These are phyloP conservation scores for Hanseniaspora valbyensis DNA, from an alignment of 805 yeast species.

Conservation along the genomic window DNA sequence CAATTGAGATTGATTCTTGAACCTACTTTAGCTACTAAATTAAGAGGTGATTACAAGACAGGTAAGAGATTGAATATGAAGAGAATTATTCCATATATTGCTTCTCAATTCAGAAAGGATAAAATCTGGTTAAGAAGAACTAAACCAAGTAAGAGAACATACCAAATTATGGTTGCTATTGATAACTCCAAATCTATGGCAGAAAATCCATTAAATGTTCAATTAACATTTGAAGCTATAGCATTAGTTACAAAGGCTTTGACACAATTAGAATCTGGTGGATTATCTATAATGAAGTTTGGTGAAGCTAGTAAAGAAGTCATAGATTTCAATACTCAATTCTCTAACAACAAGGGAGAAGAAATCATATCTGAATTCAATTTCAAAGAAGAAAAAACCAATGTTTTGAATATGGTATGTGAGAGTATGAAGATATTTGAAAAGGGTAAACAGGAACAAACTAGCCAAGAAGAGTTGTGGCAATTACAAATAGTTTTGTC, in stretches of 20 bases:
- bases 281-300: constrained; percentile 76
- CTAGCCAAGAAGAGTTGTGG: constrained; percentile 57
- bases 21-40: constrained; percentile 91
- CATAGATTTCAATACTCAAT: constrained; percentile 81
- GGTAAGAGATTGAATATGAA: constrained; percentile 97
- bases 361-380: constrained; percentile 77
- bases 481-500: constrained; percentile 85
- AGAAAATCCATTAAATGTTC: constrained; percentile 70
- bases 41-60: constrained; percentile 90
- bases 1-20: constrained; percentile 85
- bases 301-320: constrained; percentile 77
- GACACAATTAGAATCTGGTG: constrained; percentile 90
- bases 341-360: constrained; percentile 74
- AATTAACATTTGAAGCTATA: constrained; percentile 86
- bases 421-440: constrained; percentile 66
- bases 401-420: constrained; percentile 61
- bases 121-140: constrained; percentile 97
- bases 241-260: constrained; percentile 89
- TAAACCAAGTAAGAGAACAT: constrained; percentile 92
- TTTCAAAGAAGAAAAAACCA: constrained; percentile 79
- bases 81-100: constrained; percentile 93
- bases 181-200: constrained; percentile 98
- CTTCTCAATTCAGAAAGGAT: constrained; percentile 92
- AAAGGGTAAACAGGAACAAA: constrained; percentile 18
- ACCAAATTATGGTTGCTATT: constrained; percentile 93